A percentile compares a stretch with the other conserved stretches of the same genome.
phyloP scores from a whole-genome alignment of 2,329 filamentous ascomycete species.

The Cercospora berteroae region DNA sequence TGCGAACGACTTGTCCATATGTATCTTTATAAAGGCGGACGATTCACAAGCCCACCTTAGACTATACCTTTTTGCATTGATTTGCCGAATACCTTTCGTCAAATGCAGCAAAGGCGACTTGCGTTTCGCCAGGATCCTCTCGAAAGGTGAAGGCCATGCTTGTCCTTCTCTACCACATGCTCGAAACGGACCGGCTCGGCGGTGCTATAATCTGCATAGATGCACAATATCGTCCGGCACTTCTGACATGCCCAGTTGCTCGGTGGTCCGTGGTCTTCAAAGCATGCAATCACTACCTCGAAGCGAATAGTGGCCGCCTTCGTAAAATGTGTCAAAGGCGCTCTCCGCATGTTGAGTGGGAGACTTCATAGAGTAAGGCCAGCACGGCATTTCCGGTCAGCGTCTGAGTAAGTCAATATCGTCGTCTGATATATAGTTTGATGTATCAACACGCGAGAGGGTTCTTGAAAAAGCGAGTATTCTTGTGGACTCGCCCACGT shows the following conservation, averaged over 20 bases:
- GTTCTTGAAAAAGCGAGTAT: neutral
- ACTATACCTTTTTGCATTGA: neutral
- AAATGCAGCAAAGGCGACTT: neutral
- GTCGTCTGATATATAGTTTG: neutral
- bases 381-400: neutral
- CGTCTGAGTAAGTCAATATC: neutral
- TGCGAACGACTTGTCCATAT: neutral
- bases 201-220: neutral
- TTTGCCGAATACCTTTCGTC: neutral
- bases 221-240: neutral
- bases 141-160: neutral
- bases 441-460: neutral
- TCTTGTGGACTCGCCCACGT: neutral
- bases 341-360: neutral
- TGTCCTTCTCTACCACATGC: neutral
- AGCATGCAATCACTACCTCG: neutral
- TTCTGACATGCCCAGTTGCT: neutral
- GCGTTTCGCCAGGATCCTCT: neutral
- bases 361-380: neutral
- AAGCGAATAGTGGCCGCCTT: neutral
- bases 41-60: neutral
- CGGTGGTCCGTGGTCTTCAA: neutral
- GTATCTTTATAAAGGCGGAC: neutral
- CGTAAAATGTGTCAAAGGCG: neutral
- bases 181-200: neutral